Conservation (phyloP, 2,329 filamentous ascomycete genomes). For the Colletotrichum tanaceti region DNA sequence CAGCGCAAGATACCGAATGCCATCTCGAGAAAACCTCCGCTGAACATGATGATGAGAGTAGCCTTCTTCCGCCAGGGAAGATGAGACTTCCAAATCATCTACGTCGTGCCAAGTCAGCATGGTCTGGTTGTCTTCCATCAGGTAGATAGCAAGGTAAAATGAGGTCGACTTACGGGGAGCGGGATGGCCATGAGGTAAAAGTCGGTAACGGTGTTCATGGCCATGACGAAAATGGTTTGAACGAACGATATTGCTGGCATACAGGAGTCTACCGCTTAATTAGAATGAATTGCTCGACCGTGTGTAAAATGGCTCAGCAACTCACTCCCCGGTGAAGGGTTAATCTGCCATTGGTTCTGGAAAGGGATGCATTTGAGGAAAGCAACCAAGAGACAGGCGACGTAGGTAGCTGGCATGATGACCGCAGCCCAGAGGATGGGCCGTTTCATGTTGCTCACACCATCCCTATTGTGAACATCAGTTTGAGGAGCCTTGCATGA, state of each 20-base stretch:
- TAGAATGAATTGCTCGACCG: background rate
- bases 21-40: slow-evolving; percentile 36
- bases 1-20: slow-evolving; percentile 33
- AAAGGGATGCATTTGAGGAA: slow-evolving; percentile 57
- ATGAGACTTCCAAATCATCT: slow-evolving; percentile 35
- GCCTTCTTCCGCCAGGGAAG: slow-evolving; percentile 34
- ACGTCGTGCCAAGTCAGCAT: background rate
- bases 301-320: fast-evolving
- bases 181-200: slow-evolving; percentile 36
- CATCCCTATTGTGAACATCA: background rate
- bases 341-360: slow-evolving; percentile 61
- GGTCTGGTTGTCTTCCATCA: fast-evolving
- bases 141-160: no score
- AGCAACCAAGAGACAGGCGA: slow-evolving; percentile 48
- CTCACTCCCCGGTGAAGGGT: slow-evolving; percentile 47
- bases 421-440: slow-evolving; percentile 27
- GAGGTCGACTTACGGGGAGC: background rate
- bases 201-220: slow-evolving; percentile 31
- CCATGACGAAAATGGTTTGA: slow-evolving; percentile 34
- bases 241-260: slow-evolving; percentile 23
- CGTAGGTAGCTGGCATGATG: slow-evolving; percentile 26
- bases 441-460: slow-evolving; percentile 27
- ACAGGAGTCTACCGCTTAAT: slow-evolving; percentile 8
- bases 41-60: slow-evolving; percentile 35
- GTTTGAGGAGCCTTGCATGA: background rate